Base-by-base conservation (phyloP, 495 filamentous ascomycete genomes). In the Trichoderma orchidacearum region DNA sequence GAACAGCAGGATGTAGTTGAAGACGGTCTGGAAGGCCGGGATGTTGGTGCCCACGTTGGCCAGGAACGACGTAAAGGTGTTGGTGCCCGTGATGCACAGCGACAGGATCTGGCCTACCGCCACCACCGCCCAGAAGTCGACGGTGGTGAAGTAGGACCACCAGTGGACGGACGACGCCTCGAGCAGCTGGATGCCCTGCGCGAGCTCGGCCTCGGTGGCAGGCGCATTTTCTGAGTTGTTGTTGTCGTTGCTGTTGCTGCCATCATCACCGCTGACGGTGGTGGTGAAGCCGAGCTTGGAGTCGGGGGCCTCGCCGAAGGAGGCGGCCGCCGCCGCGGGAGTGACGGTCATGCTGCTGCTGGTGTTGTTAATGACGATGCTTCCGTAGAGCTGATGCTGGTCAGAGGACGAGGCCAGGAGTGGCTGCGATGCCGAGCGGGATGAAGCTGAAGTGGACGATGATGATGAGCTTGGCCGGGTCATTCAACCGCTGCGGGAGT, bases 1-100 rank as follows among this genome's bases (percentile, higher is more conserved):
- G 29, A 85, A 85, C 32, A 98, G 75, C n/a, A 96, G 70, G 13
- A 86, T 78, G 68, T 98, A 98, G 68, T 89, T 95, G 76, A 96
- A 90, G 63, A 97, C 82, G 3, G 88, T 90, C 72, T 98, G 93
- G 72, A 96, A 95, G 35, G 93, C 90, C n/a, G 93, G 93, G 63
- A 98, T 94, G 28, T 81, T 88, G 57, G 88, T 93, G 27, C 81
- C 77, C 55, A 80, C 69, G 1, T 66, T 62, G 21, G 74, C 77
- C 13, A 98, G 85, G 21, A 96, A 81, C 12, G 78, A 76, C 18
- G 85, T 86, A 70, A 97, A 87, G 41, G 92, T 96, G 68, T 91
- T 93, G 18, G 89, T 93, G 15, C 80, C 80, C 3, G 90, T 95
- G 70, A 94, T 90, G 72, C 87, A 87, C 58, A 97, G 81, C 6